Base-by-base conservation (phyloP, 2,329 filamentous ascomycete species). In the Lasiodiplodia sp. region DNA sequence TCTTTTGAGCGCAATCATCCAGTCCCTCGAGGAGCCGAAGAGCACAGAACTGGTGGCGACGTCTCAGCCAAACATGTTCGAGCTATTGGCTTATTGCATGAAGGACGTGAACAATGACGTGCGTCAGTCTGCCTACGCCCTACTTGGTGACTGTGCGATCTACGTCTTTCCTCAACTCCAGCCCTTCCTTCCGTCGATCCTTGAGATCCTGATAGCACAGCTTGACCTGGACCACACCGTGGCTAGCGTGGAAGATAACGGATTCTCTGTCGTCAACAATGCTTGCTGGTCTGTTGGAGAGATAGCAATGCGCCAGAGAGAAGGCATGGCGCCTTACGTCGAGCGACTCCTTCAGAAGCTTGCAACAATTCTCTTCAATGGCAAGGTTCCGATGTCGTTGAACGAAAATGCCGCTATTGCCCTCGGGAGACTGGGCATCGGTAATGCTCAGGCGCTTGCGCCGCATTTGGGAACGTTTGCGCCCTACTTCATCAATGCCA, bases 281-380 rank as follows among this genome's bases (percentile, higher is more conserved):
- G 95, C 96, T 25, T 98, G 95, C 82, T 99, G 96, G 96, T 96
- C 94, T 7, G 90, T 90, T 28, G 96, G 96, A 52, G 96, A 99
- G 82, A 96, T 98, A 70, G 89, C 94, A 18, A 89, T 97, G 79
- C 90, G 93, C 70, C 86, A 92, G 77, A 88, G 90, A 70, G 83
- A 85, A 37, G 88, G 86, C 66, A 92, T 97, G 88, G 86, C 86
- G 1, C 91, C 91, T 0, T 97, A 91, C 77, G 87, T 94, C 11
- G 89, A 92, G 25, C 88, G 91, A 70, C 83, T 99, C 18, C 89
- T 97, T 69, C 87, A 91, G 70, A 89, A 91, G 49, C 88, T 96
- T 34, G 87, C 93, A 49, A 88, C 91, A 67, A 97, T 98, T 73
- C 88, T 98, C 73, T 90, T 90, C 75, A 96, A 95, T 78, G 90